Percentiles rank a stretch among this genome's conserved stretches.
Conservation (phyloP, 176 grass and related monocot species). For the Ananas comosus region DNA sequence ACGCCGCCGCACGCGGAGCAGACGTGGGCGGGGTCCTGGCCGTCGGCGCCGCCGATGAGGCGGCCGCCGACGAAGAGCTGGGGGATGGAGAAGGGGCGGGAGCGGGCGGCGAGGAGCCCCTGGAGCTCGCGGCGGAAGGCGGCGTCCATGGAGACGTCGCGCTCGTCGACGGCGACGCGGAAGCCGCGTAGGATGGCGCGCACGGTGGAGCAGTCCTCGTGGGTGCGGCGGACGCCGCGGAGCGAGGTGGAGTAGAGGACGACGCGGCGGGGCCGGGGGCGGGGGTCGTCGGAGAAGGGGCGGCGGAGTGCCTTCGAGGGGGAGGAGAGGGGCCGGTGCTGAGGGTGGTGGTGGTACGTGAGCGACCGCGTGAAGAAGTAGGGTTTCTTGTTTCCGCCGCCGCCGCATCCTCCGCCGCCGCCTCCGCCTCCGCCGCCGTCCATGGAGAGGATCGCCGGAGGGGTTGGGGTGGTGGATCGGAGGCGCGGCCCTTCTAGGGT, state of each 20-base stretch:
- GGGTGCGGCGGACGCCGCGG: conserved; percentile 75
- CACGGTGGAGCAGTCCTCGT: conserved; percentile 64
- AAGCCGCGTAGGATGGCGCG: conserved; percentile 76
- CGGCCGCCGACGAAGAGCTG: conserved; percentile 58
- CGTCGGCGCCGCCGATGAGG: conserved; percentile 58
- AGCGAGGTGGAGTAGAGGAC: conserved; percentile 87
- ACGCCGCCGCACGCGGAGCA: conserved; percentile 76
- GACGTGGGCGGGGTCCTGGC: conserved; percentile 80
- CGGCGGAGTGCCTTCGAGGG: conserved; percentile 20
- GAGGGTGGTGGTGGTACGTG: conserved; percentile 64
- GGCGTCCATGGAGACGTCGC: conserved; percentile 88
- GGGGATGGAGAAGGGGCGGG: conserved; percentile 58
- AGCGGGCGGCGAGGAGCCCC: conserved; percentile 40
- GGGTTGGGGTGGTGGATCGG: neutral
- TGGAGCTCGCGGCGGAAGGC: conserved; percentile 66
- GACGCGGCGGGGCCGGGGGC: conserved; percentile 48
- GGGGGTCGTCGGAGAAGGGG: conserved; percentile 37
- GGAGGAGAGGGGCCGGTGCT: conserved; percentile 21
- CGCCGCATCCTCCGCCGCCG: conserved; percentile 6
- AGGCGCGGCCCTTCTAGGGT: neutral
- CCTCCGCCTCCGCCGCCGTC: neutral
- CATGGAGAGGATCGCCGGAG: neutral
- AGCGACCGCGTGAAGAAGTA: conserved; percentile 52
- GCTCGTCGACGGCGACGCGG: conserved; percentile 72
- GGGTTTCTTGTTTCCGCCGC: conserved; percentile 43